Base-by-base conservation (phyloP, 75 land plant genomes). In the Picea sitchensis region DNA sequence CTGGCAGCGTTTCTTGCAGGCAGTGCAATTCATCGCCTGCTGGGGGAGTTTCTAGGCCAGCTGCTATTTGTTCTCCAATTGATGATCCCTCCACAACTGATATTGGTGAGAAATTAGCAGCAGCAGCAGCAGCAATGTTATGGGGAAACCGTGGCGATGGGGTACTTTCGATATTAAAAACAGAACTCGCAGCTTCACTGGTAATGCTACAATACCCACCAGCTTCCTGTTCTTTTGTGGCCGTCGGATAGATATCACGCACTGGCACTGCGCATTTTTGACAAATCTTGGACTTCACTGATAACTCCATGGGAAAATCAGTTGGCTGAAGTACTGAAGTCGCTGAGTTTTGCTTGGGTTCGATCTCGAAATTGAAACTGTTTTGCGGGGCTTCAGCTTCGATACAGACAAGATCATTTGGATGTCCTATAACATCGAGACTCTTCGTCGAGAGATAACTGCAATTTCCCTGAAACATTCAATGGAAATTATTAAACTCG, bases 161-260 rank as follows among this genome's bases (percentile, higher is more conserved):
- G 0, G 23, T 30, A 44, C 74, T 71, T 5, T 71, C 74, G 18
- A 71, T 71, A 44, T 41, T 17, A 3, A 71, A 47, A 44, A 44
- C 23, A 71, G 74, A 71, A 71, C 51, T 71, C 23, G 56, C 56
- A 51, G 20, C 74, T 41, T 71, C 74, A 11, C 74, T 71, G 56
- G 8, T 5, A 71, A 38, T 32, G 47, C 73, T 38, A 4, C 47
- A 36, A 41, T 47, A 68, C 34, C n/a, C 20, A 14, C 2, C n/a
- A n/a, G n/a, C 21, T n/a, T 60, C 62, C 5, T 4, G 1, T 5
- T 18, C 21, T 0, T 60, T n/a, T 5, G 5, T n/a, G 47, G 3
- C 41, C 73, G 36, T 41, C 21, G 18, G 54, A 9, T 51, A 44
- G n/a, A 41, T 47, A 36, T 69, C 41, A 3, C 2, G 12, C 18